Base-by-base conservation (phyloP, 306 rosid genomes). In the Elaeagnus macrophylla region DNA sequence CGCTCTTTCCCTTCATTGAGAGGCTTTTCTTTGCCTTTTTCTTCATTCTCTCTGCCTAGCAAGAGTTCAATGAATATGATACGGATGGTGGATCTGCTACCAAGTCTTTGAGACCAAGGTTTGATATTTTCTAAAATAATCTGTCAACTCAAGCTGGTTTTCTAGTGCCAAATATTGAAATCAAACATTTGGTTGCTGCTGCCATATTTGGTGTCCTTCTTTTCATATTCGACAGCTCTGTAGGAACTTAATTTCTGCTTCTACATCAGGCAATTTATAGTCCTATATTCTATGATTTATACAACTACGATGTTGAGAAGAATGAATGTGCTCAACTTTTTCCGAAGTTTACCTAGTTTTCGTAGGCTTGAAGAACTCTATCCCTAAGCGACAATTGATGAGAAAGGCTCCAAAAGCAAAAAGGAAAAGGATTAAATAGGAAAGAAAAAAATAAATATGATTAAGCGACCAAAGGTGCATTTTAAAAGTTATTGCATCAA, bases 221-320 rank as follows among this genome's bases (percentile, higher is more conserved):
- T 44, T 83, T 83, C 63, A 60, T 83, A 60, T 72, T 83, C 32
- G 83, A 78, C 61, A 79, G 77, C 45, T 61, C 80, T 19, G 10
- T 77, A 48, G 86, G 86, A 70, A 81, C 86, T 25, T 75, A 48
- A 69, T 62, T 83, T 15, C 78, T 83, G 91, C 77, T 83, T 75
- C 67, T 83, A 69, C 81, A 83, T 53, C 86, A 79, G 66, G 72
- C 76, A 9, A 53, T 83, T 46, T 62, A 67, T 11, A 67, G 71
- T 32, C 86, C 91, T 3, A 67, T 80, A 48, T 77, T 79, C 71
- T 80, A 75, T 38, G 91, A 83, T 54, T 83, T 83, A 68, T 83
- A 83, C 64, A 79, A 83, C 77, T 79, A 77, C 4, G 91, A 83
- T 13, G 71, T 66, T 0, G 86, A 79, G 66, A 70, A 68, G 49